Conservation (phyloP, 352 stramenopile genomes). For the Pseudoperonospora humuli region DNA sequence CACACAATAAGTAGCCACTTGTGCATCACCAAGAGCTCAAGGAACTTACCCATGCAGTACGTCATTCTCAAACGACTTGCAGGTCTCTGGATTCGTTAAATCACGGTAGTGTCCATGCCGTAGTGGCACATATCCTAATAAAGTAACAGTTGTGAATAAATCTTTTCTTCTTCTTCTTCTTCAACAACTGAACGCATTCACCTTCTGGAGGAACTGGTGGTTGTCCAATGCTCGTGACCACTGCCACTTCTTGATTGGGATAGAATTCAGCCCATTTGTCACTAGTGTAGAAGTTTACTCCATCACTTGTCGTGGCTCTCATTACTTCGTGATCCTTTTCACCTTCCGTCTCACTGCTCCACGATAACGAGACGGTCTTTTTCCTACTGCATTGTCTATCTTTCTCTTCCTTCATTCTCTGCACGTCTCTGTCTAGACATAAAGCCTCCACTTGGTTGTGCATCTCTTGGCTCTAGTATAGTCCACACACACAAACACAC, state of each 20-base stretch:
- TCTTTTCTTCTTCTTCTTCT: neutral
- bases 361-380: slow-evolving; percentile 1
- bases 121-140: slow-evolving; percentile 52
- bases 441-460: slow-evolving; percentile 25
- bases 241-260: slow-evolving; percentile 38
- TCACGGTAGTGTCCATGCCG: slow-evolving; percentile 36
- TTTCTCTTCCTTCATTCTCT: neutral
- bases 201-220: slow-evolving; percentile 46
- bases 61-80: slow-evolving; percentile 14
- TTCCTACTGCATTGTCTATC: neutral
- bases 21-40: neutral
- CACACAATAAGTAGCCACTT: neutral
- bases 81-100: slow-evolving; percentile 5
- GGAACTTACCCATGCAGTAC: slow-evolving; percentile 25
- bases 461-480: slow-evolving; percentile 23
- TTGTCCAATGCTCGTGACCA: slow-evolving; percentile 49
- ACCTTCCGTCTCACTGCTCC: neutral
- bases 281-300: slow-evolving; percentile 28
- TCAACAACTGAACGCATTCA: slow-evolving; percentile 13
- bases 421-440: slow-evolving; percentile 3
- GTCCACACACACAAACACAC: slow-evolving; percentile 1
- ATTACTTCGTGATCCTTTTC: slow-evolving; percentile 4
- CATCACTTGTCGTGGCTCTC: slow-evolving; percentile 17
- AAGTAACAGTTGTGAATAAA: slow-evolving; percentile 1
- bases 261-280: slow-evolving; percentile 55